Percentiles rank a stretch among this genome's conserved stretches.
Conservation (phyloP, 345 rosid species). For the Melaleuca quinquenervia region DNA sequence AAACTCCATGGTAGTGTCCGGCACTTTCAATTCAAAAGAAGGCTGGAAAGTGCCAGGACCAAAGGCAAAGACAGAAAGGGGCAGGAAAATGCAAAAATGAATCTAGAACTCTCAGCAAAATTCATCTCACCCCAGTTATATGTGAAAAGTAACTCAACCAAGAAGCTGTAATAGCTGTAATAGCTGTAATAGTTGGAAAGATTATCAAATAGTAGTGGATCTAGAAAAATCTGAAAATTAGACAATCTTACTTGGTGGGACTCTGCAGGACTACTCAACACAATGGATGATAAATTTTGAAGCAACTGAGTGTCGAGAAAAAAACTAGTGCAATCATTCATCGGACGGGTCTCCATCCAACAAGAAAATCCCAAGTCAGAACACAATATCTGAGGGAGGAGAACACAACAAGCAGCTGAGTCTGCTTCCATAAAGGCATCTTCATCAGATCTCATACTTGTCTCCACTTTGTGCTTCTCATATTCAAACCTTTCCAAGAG, state of each 20-base stretch:
- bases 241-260: constrained; percentile 30
- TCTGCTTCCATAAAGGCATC: constrained; percentile 9
- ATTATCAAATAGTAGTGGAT: neutral
- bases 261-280: constrained; percentile 18
- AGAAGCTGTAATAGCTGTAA: no score
- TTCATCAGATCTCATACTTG: constrained; percentile 11
- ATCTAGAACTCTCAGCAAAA: neutral
- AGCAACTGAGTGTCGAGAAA: constrained; percentile 61
- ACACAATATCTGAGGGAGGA: constrained; percentile 40
- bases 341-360: constrained; percentile 46
- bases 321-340: constrained; percentile 53
- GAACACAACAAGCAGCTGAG: constrained; percentile 39
- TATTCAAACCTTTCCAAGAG: constrained; percentile 46
- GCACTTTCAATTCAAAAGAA: neutral
- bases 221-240: neutral
- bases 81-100: neutral
- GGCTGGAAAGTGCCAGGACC: neutral
- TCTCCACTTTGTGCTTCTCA: constrained; percentile 44
- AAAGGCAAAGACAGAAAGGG: neutral
- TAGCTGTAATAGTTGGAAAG: neutral
- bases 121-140: neutral
- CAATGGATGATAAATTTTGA: constrained; percentile 33
- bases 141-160: neutral
- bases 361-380: constrained; percentile 28
- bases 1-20: neutral